Percentiles rank a stretch among this genome's conserved stretches.
Evolutionary conservation across 129 eudicot species (phyloP).

Genomic region (Flaveria ramosissima): DNA sequence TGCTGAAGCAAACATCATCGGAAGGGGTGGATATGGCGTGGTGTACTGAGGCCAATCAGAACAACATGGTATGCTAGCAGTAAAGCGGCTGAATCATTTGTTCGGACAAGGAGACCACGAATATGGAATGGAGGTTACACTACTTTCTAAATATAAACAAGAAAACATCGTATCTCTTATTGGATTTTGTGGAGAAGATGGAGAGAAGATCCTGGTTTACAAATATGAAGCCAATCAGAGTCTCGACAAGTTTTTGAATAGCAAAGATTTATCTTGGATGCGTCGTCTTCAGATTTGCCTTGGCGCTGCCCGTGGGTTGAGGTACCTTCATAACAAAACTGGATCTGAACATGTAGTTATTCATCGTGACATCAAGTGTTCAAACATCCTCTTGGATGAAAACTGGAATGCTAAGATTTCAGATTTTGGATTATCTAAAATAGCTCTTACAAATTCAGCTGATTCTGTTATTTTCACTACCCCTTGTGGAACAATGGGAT

Average conservation of each 20-base stretch:
- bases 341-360: constrained; percentile 6
- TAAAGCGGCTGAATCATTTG: constrained; percentile 32
- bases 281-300: constrained; percentile 40
- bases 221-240: constrained; percentile 32
- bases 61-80: constrained; percentile 31
- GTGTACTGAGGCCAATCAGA: constrained; percentile 33
- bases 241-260: constrained; percentile 19
- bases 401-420: constrained; percentile 18
- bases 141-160: constrained; percentile 39
- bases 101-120: constrained; percentile 36
- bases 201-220: constrained; percentile 37
- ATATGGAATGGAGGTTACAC: constrained; percentile 28
- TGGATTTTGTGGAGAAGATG: constrained; percentile 31
- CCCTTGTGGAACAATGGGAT: constrained; percentile 23
- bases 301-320: constrained; percentile 27
- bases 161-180: not conserved
- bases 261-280: constrained; percentile 30
- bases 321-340: constrained; percentile 25
- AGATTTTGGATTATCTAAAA: constrained; percentile 20
- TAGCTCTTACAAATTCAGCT: not conserved
- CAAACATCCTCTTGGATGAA: constrained; percentile 22
- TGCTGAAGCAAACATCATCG: not conserved
- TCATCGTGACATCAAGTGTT: constrained; percentile 30
- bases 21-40: constrained; percentile 39
- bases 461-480: not conserved